phyloP scores from a whole-genome alignment of 352 stramenopile species.

The Phytophthora sansomeana region DNA sequence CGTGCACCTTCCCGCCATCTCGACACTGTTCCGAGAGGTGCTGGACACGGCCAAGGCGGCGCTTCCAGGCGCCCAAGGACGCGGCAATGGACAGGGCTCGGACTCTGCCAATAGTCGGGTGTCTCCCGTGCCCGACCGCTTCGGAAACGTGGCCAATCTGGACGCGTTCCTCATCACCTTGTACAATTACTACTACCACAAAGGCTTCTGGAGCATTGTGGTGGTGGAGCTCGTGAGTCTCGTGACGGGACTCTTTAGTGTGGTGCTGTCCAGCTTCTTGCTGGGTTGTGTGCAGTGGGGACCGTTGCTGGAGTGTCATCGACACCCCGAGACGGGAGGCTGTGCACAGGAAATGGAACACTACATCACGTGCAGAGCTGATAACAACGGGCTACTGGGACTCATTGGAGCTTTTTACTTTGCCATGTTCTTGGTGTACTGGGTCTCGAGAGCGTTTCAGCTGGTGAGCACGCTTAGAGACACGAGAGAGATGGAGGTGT shows the following conservation, averaged over 20 bases:
- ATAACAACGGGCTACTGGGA: slow-evolving; percentile 60
- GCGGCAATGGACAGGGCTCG: slow-evolving; percentile 11
- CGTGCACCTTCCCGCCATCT: slow-evolving; percentile 81
- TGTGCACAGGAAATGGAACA: slow-evolving; percentile 85
- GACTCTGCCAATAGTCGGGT: slow-evolving; percentile 13
- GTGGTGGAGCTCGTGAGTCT: slow-evolving; percentile 93
- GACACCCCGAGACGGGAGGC: slow-evolving; percentile 67
- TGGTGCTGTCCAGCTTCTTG: slow-evolving; percentile 95
- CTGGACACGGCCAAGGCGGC: slow-evolving; percentile 60
- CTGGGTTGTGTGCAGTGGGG: slow-evolving; percentile 97
- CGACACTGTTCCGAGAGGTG: slow-evolving; percentile 76
- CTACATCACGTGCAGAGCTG: slow-evolving; percentile 72
- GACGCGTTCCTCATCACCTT: slow-evolving; percentile 93
- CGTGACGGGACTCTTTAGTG: slow-evolving; percentile 95
- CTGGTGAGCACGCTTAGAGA: slow-evolving; percentile 89
- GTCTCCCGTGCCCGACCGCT: slow-evolving; percentile 68
- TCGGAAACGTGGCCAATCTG: slow-evolving; percentile 83
- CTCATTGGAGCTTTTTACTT: slow-evolving; percentile 93
- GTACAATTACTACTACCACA: slow-evolving; percentile 96
- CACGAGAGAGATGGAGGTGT: slow-evolving; percentile 90
- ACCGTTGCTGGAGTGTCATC: slow-evolving; percentile 83
- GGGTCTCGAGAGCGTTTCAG: slow-evolving; percentile 84
- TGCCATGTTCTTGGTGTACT: slow-evolving; percentile 95
- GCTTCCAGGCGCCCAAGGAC: slow-evolving; percentile 31
- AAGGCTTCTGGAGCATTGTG: slow-evolving; percentile 92